These are phyloP conservation scores for Blastomyces parvus DNA, from an alignment of 2,329 filamentous ascomycete genomes.

Conservation along the genomic window DNA sequence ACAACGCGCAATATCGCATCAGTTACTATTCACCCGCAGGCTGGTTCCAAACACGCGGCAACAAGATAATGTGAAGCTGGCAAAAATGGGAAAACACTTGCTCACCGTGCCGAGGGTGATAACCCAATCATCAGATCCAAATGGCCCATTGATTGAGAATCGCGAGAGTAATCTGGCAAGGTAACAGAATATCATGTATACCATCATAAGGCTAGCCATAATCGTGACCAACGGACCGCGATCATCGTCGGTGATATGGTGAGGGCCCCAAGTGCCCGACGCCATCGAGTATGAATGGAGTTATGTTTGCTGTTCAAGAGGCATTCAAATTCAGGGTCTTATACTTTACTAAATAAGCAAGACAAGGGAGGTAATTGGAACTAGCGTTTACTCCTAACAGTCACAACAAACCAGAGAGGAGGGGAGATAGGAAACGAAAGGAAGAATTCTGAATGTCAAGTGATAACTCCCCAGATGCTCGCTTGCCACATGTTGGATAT, in stretches of 20 bases:
- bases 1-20: not conserved
- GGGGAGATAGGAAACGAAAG: not conserved
- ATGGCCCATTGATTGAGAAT: conserved; percentile 16
- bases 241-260: conserved; percentile 15
- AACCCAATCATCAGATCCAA: conserved; percentile 15
- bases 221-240: conserved; percentile 15
- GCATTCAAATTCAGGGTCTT: not conserved
- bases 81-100: not conserved
- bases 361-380: not conserved
- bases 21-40: not conserved
- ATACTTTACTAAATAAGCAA: not conserved
- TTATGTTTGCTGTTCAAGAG: not conserved
- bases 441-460: not conserved
- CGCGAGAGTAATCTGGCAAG: conserved; percentile 14
- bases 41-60: not conserved
- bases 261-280: conserved; percentile 4
- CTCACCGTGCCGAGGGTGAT: conserved; percentile 15
- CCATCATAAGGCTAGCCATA: conserved; percentile 13
- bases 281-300: not conserved
- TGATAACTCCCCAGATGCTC: not conserved
- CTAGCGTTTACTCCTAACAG: not conserved
- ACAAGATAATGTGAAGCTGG: not conserved
- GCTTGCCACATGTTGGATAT: not conserved
- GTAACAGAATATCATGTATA: conserved; percentile 16
- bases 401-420: not conserved